A percentile compares a stretch with the other conserved stretches of the same genome.
phyloP scores from a whole-genome alignment of 768 basidiomycete genomes.

The Lactifluus volemus region DNA sequence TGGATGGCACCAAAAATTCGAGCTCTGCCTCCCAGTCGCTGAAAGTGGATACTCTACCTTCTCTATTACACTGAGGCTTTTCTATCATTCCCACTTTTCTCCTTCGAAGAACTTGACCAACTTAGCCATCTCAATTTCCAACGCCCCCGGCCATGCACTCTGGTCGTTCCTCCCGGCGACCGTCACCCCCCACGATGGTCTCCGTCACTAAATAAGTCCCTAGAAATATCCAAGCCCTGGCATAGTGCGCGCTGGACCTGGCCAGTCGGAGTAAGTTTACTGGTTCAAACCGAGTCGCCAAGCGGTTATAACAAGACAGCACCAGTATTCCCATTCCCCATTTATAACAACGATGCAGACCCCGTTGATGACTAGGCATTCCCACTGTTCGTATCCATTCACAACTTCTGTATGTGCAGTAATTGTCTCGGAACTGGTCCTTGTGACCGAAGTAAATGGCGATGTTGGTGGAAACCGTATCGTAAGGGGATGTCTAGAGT shows the following conservation, averaged over 20 bases:
- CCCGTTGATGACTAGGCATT: slow-evolving; percentile 9
- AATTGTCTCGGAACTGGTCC: no score
- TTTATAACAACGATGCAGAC: background rate
- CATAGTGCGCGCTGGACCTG: slow-evolving; percentile 2
- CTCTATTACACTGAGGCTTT: slow-evolving; percentile 5
- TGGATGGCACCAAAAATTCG: background rate
- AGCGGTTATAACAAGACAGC: background rate
- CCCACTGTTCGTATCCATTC: slow-evolving; percentile 18
- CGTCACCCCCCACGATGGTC: background rate
- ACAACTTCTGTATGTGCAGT: background rate
- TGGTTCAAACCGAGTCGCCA: background rate
- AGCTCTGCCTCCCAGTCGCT: background rate
- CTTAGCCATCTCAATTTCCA: background rate
- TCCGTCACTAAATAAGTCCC: slow-evolving; percentile 4
- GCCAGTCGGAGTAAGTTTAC: slow-evolving; percentile 12
- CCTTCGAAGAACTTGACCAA: background rate
- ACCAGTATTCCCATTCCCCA: background rate
- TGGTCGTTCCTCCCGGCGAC: slow-evolving; percentile 12
- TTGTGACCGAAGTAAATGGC: no score
- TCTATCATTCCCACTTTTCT: background rate
- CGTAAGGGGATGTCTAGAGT: background rate
- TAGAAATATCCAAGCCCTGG: background rate
- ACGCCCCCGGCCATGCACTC: background rate
- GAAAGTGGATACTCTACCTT: slow-evolving; percentile 1
- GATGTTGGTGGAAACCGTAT: background rate